Conservation (phyloP, 495 filamentous ascomycete species). For the Lasiosphaeria ovina region DNA sequence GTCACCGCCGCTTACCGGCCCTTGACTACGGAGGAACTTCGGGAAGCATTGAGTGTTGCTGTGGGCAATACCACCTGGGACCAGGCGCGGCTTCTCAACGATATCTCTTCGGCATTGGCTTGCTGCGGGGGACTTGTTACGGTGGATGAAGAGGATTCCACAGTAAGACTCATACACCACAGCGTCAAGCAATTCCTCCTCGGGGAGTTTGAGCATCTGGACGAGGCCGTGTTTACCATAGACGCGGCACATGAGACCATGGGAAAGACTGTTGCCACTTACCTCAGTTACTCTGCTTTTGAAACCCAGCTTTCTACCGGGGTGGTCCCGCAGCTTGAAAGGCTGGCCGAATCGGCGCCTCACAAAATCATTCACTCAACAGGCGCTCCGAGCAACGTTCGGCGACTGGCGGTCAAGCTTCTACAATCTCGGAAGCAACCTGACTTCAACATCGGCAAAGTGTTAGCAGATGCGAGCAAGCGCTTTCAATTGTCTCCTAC, state of each 20-base stretch:
- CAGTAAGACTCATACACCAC: constrained; percentile 41
- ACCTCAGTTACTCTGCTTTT: constrained; percentile 9
- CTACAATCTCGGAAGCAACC: constrained; percentile 27
- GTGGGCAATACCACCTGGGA: constrained; percentile 37
- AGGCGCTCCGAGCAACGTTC: constrained; percentile 21
- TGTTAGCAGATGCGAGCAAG: constrained; percentile 18
- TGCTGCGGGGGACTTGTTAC: constrained; percentile 44
- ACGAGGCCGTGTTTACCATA: background rate
- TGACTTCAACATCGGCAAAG: constrained; percentile 31
- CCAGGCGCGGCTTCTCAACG: constrained; percentile 32
- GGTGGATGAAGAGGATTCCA: constrained; percentile 46
- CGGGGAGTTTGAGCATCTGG: constrained; percentile 9
- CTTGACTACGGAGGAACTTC: constrained; percentile 41
- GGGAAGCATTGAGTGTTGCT: constrained; percentile 42
- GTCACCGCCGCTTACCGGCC: constrained; percentile 34
- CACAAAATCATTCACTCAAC: constrained; percentile 30
- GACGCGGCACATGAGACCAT: background rate
- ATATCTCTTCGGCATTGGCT: constrained; percentile 33
- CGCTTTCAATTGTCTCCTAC: constrained; percentile 18
- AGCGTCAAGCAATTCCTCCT: constrained; percentile 46
- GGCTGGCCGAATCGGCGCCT: constrained; percentile 10
- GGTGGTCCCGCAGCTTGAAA: constrained; percentile 3
- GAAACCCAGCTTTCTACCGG: constrained; percentile 3
- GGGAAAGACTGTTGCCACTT: constrained; percentile 6
- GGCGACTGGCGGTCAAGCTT: constrained; percentile 27